Conservation (phyloP, 148 eudicot species). For the Persicaria tinctoria region DNA sequence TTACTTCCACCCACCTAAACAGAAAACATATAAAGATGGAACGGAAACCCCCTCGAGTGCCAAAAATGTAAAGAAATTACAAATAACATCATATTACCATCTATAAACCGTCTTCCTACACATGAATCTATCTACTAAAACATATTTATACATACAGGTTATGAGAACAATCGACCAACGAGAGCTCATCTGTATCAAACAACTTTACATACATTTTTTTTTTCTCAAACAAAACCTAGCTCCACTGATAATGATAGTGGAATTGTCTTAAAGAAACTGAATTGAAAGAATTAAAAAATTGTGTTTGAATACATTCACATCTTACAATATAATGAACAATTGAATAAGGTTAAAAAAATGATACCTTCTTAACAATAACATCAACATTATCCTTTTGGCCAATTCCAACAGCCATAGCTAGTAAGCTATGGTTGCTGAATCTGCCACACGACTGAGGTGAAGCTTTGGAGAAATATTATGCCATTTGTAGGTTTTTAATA, state of each 20-base stretch:
- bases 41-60: neutral
- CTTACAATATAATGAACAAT: neutral
- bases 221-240: too few species aligned
- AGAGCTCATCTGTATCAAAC: neutral
- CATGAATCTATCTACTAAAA: neutral
- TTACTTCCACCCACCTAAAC: conserved; percentile 79
- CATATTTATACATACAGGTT: neutral
- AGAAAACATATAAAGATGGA: conserved; percentile 26
- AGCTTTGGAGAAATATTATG: neutral
- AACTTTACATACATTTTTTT: neutral
- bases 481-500: neutral
- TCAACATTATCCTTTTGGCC: conserved; percentile 79
- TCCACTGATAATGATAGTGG: conserved; percentile 30
- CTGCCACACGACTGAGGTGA: conserved; percentile 6
- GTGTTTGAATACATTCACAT: neutral
- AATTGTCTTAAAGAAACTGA: conserved; percentile 91
- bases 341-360: neutral
- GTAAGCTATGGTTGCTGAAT: conserved; percentile 44
- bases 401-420: conserved; percentile 89
- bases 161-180: neutral
- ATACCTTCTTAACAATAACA: conserved; percentile 69
- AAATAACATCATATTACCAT: neutral
- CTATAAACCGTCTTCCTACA: neutral
- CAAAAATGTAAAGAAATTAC: neutral
- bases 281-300: conserved; percentile 23